phyloP scores from a whole-genome alignment of 768 basidiomycete species.

The Paxillus rubicundulus region DNA sequence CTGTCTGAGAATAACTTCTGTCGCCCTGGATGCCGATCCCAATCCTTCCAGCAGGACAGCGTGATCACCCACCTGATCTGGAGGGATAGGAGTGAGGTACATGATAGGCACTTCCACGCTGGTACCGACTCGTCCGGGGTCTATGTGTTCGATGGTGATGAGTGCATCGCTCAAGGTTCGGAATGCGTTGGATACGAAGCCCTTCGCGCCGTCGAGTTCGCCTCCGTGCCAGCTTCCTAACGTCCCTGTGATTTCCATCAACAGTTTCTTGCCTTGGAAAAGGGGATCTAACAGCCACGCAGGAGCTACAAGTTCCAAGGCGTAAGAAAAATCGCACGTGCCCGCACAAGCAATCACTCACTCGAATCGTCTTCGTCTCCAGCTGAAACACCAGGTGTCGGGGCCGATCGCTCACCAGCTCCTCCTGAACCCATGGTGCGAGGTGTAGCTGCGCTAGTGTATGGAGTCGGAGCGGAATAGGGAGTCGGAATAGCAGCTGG shows the following conservation, averaged over 20 bases:
- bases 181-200: conserved; percentile 29
- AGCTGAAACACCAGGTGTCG: conserved; percentile 29
- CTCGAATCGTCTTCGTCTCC: conserved; percentile 29
- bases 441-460: conserved; percentile 33
- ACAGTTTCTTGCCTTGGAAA: conserved; percentile 28
- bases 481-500: conserved; percentile 42
- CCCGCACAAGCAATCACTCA: conserved; percentile 14
- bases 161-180: conserved; percentile 26
- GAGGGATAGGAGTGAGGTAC: conserved; percentile 42
- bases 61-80: conserved; percentile 40
- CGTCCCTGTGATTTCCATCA: conserved; percentile 30
- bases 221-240: conserved; percentile 25
- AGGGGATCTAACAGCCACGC: conserved; percentile 27
- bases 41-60: conserved; percentile 51
- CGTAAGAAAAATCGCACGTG: conserved; percentile 17
- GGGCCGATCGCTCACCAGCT: conserved; percentile 25
- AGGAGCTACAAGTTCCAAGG: conserved; percentile 19
- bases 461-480: conserved; percentile 31
- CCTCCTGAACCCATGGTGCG: conserved; percentile 24
- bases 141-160: conserved; percentile 28
- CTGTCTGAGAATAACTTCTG: conserved; percentile 44
- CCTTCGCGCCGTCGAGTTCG: conserved; percentile 26
- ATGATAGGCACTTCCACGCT: conserved; percentile 38
- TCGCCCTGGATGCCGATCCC: conserved; percentile 40
- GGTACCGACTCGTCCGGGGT: conserved; percentile 32